Conservation (phyloP, 331 rosid genomes). For the Telfairia occidentalis region DNA sequence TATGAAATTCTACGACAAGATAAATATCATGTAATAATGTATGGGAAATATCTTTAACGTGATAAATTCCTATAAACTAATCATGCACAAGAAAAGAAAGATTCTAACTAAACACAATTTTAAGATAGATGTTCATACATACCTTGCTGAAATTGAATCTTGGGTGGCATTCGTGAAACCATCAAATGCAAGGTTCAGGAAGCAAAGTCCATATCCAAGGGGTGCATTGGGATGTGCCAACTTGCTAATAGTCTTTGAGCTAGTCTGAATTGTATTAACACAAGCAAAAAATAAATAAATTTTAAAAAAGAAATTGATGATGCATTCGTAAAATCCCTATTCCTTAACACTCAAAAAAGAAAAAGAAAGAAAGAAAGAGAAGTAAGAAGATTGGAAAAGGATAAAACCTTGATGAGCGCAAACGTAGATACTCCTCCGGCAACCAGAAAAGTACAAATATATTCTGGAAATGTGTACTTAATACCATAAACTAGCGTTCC, state of each 20-base stretch:
- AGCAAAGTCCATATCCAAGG: constrained; percentile 88
- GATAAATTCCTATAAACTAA: not conserved
- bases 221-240: constrained; percentile 93
- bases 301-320: not conserved
- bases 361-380: not conserved
- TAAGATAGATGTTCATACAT: constrained; percentile 11
- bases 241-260: constrained; percentile 82
- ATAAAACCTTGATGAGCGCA: constrained; percentile 74
- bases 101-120: not conserved
- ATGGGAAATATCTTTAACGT: not conserved
- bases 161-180: constrained; percentile 99
- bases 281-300: not conserved
- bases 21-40: not conserved
- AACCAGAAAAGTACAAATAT: constrained; percentile 82
- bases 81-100: not conserved
- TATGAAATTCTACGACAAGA: not conserved
- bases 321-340: not conserved
- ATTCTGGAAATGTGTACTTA: constrained; percentile 76
- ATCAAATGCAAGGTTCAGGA: constrained; percentile 90
- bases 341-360: not conserved
- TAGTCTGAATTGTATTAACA: constrained; percentile 61
- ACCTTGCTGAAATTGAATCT: constrained; percentile 84
- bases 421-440: constrained; percentile 98
- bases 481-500: constrained; percentile 77
- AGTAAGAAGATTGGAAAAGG: not conserved